Percentiles rank a stretch among this genome's conserved stretches.
Evolutionary conservation across 306 rosid genomes (phyloP).

Genomic region (Vigna angularis): DNA sequence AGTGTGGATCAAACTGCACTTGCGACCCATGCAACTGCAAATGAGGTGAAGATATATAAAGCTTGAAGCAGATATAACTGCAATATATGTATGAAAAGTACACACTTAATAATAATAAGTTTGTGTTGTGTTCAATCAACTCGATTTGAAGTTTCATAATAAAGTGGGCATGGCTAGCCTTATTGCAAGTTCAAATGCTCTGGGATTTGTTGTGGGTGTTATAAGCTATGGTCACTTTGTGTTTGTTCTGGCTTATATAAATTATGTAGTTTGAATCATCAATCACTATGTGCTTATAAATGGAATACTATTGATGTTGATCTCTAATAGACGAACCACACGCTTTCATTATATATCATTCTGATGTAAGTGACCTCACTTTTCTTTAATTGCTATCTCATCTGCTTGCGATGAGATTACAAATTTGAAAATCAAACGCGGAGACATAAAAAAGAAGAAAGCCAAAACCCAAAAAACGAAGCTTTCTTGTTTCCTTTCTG

Average conservation of each 20-base stretch:
- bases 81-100: background rate
- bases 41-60: constrained; percentile 36
- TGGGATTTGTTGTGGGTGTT: constrained; percentile 8
- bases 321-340: too few species aligned
- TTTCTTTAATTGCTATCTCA: too few species aligned
- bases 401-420: too few species aligned
- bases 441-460: too few species aligned
- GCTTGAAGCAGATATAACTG: constrained; percentile 43
- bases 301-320: background rate
- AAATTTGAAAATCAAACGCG: too few species aligned
- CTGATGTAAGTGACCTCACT: too few species aligned
- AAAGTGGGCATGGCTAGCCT: background rate
- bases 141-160: background rate
- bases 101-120: background rate
- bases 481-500: too few species aligned
- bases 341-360: too few species aligned
- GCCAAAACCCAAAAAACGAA: too few species aligned
- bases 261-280: background rate
- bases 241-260: constrained; percentile 18
- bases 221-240: constrained; percentile 23
- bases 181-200: background rate
- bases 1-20: constrained; percentile 70
- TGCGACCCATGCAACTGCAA: constrained; percentile 83
- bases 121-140: background rate
- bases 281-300: constrained; percentile 23